Conservation (phyloP, 805 yeast genomes). For the Schwanniomyces polymorphus region DNA sequence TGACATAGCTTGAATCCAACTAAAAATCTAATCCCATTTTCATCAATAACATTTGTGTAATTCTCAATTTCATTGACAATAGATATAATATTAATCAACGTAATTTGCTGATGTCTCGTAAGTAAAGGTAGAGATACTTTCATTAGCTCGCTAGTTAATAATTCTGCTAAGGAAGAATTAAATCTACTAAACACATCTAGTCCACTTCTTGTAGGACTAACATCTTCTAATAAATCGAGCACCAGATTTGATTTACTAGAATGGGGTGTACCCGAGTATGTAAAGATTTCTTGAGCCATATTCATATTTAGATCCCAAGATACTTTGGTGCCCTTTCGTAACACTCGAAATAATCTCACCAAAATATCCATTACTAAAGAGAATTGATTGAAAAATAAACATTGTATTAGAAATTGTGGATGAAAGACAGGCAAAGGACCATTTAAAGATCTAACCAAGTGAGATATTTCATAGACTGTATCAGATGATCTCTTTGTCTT, state of each 20-base stretch:
- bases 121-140: slow-evolving; percentile 71
- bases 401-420: slow-evolving; percentile 83
- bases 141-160: slow-evolving; percentile 59
- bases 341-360: slow-evolving; percentile 47
- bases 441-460: slow-evolving; percentile 73
- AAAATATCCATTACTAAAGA: slow-evolving; percentile 58
- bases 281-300: slow-evolving; percentile 15
- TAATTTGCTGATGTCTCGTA: slow-evolving; percentile 89
- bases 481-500: slow-evolving; percentile 8
- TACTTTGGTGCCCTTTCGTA: slow-evolving; percentile 41
- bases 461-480: slow-evolving; percentile 50
- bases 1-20: slow-evolving; percentile 70
- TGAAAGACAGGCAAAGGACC: slow-evolving; percentile 91
- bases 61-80: slow-evolving; percentile 58
- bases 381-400: slow-evolving; percentile 61
- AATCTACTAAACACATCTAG: slow-evolving; percentile 36
- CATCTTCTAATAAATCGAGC: slow-evolving; percentile 1
- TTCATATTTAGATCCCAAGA: slow-evolving; percentile 35
- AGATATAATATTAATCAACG: slow-evolving; percentile 67
- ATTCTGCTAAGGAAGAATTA: slow-evolving; percentile 40
- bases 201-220: neutral
- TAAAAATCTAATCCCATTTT: slow-evolving; percentile 69
- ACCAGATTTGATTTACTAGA: slow-evolving; percentile 1
- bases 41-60: slow-evolving; percentile 47
- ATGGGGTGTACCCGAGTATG: neutral